These are phyloP conservation scores for Suillus clintonianus DNA, from an alignment of 768 basidiomycete species.

Conservation along the genomic window DNA sequence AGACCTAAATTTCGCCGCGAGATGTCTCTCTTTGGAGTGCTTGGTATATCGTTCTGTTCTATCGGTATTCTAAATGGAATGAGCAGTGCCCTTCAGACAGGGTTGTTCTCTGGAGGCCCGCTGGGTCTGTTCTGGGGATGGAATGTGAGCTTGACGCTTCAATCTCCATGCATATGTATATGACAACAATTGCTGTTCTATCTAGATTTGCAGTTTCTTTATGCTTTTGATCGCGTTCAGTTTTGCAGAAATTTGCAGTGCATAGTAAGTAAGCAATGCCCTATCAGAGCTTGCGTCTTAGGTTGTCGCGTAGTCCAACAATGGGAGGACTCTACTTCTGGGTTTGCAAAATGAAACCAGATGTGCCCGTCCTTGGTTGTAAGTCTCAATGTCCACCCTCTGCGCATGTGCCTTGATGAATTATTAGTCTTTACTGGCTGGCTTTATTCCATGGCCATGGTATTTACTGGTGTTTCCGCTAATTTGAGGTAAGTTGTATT, in stretches of 20 bases:
- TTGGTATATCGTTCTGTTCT: constrained; percentile 61
- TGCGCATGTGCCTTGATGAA: not conserved
- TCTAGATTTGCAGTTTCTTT: constrained; percentile 55
- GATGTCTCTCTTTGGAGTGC: constrained; percentile 60
- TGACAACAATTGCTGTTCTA: not conserved
- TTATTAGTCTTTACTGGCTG: constrained; percentile 50
- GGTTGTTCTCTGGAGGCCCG: constrained; percentile 58
- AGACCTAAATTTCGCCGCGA: constrained; percentile 57
- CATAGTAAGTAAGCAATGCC: constrained; percentile 42
- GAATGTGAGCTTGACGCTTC: constrained; percentile 43
- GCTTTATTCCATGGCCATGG: constrained; percentile 63
- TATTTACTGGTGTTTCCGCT: constrained; percentile 59
- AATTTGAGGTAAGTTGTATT: constrained; percentile 45
- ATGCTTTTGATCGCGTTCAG: constrained; percentile 60
- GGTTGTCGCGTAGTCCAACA: constrained; percentile 41
- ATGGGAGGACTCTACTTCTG: constrained; percentile 65
- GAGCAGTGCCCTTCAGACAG: constrained; percentile 62
- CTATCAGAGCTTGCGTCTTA: not conserved
- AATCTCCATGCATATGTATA: not conserved
- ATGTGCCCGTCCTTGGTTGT: constrained; percentile 55
- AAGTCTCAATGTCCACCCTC: constrained; percentile 18
- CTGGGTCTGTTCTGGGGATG: constrained; percentile 64
- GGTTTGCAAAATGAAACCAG: constrained; percentile 63
- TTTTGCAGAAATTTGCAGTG: constrained; percentile 59
- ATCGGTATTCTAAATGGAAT: constrained; percentile 63